Conservation (phyloP, 192 early-diverging fungal species). For the Backusella morwellensis region DNA sequence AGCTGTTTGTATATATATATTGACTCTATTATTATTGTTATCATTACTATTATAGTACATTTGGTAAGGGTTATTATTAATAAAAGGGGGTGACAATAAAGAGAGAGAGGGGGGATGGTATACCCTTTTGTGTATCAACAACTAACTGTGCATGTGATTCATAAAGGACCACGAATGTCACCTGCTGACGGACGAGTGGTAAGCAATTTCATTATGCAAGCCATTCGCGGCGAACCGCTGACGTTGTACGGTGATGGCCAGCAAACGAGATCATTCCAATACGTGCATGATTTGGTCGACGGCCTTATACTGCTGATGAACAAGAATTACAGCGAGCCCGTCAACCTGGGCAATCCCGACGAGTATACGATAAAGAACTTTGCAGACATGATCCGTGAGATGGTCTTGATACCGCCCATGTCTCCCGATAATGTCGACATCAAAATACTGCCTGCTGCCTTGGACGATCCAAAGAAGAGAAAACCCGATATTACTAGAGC, state of each 20-base stretch:
- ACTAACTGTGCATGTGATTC: no score
- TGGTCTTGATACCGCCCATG: conserved; percentile 45
- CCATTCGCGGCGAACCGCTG: conserved; percentile 67
- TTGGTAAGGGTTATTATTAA: conserved; percentile 14
- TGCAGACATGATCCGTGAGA: conserved; percentile 69
- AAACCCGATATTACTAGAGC: conserved; percentile 75
- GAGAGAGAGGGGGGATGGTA: no score
- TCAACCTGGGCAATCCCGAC: conserved; percentile 83
- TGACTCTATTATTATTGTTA: background rate
- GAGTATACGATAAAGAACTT: conserved; percentile 80
- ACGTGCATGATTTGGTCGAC: conserved; percentile 82
- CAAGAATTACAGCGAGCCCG: conserved; percentile 61
- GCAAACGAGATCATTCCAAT: conserved; percentile 84
- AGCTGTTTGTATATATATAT: no score
- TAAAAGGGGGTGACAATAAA: background rate
- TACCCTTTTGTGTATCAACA: no score
- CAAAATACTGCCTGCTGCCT: conserved; percentile 59
- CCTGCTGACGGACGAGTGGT: conserved; percentile 82
- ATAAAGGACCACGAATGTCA: conserved; percentile 69
- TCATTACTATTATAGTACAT: background rate
- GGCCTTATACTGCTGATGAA: conserved; percentile 80
- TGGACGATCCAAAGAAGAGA: conserved; percentile 77
- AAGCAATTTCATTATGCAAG: conserved; percentile 86
- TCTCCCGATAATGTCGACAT: conserved; percentile 35
- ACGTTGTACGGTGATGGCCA: conserved; percentile 80